Base-by-base conservation (phyloP, 176 grass and related monocot genomes). In the Eragrostis nindensis region DNA sequence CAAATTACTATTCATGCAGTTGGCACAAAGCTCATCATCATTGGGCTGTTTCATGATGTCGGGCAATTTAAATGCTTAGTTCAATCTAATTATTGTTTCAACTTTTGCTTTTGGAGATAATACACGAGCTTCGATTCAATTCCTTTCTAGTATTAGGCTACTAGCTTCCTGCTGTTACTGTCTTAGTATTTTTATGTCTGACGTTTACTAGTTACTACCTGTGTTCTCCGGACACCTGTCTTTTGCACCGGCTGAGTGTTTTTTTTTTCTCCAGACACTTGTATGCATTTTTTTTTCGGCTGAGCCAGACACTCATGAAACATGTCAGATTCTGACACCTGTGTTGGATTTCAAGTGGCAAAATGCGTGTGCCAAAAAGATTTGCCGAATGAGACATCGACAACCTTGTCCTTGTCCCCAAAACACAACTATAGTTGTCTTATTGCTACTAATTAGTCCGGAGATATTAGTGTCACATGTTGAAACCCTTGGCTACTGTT, bases 101-200 rank as follows among this genome's bases (percentile, higher is more conserved):
- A 59, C 19, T 7, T 66, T 66, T 57, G 19, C 80, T 66, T 45
- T 53, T 76, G 25, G 45, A 87, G 2, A 12, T 82, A 81, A 15
- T 82, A 16, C 6, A 11, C 12, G 44, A 77, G 16, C 24, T 76
- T 15, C 4, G 38, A 48, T 68, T 40, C 32, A 26, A 41, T 80
- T 67, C 17, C 17, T 74, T 75, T 40, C 41, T 86, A 75, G 30
- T 61, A 75, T 53, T 57, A 24, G 54, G 54, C 54, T 70, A 36
- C 32, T 36, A 36, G 32, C 32, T 36, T 36, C 32, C 32, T 36
- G 32, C 32, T 36, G 32, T 36, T 36, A 36, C 32, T 36, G 10
- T 54, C 39, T 59, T 45, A n/a, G 11, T 81, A 26, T n/a, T 57
- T 17, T n/a, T 70, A 21, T 43, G 4, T 60, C 5, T 47, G 41